A percentile compares a stretch with the other conserved stretches of the same genome.
phyloP scores from a whole-genome alignment of 2,329 filamentous ascomycete species.

The Simplicillium sp. region DNA sequence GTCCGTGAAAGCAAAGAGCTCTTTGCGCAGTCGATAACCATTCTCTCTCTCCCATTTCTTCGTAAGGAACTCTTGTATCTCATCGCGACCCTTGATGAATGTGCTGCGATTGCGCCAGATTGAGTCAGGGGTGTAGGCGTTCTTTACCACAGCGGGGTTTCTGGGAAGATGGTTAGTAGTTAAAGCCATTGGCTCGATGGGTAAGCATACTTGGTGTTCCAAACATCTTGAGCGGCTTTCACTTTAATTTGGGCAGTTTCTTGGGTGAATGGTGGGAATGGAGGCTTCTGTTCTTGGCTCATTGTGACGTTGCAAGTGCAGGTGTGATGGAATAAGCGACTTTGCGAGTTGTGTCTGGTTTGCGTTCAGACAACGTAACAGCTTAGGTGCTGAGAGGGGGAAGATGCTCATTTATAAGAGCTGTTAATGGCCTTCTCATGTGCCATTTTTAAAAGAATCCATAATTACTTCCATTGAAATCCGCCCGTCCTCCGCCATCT shows the following conservation, averaged over 20 bases:
- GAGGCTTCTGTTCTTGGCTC: constrained; percentile 13
- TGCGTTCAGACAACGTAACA: too few species aligned
- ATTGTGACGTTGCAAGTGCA: neutral
- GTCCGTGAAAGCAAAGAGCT: constrained; percentile 68
- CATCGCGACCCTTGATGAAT: constrained; percentile 60
- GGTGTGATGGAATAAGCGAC: too few species aligned
- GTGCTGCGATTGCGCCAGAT: constrained; percentile 71
- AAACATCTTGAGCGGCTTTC: constrained; percentile 73
- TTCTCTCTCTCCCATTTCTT: constrained; percentile 67
- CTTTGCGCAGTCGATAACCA: constrained; percentile 68
- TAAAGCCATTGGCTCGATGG: neutral
- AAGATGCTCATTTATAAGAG: too few species aligned
- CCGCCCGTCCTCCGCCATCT: too few species aligned
- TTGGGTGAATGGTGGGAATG: constrained; percentile 62
- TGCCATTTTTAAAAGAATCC: too few species aligned
- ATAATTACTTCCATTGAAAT: too few species aligned
- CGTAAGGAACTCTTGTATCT: constrained; percentile 58
- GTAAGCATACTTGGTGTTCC: constrained; percentile 60
- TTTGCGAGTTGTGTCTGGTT: too few species aligned
- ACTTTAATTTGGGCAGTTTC: constrained; percentile 68
- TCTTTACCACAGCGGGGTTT: constrained; percentile 54
- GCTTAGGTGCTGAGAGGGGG: too few species aligned
- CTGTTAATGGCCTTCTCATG: too few species aligned
- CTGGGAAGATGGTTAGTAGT: constrained; percentile 26
- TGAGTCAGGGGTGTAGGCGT: constrained; percentile 65